phyloP scores from a whole-genome alignment of 352 stramenopile species.

The Globisporangium perplexum region DNA sequence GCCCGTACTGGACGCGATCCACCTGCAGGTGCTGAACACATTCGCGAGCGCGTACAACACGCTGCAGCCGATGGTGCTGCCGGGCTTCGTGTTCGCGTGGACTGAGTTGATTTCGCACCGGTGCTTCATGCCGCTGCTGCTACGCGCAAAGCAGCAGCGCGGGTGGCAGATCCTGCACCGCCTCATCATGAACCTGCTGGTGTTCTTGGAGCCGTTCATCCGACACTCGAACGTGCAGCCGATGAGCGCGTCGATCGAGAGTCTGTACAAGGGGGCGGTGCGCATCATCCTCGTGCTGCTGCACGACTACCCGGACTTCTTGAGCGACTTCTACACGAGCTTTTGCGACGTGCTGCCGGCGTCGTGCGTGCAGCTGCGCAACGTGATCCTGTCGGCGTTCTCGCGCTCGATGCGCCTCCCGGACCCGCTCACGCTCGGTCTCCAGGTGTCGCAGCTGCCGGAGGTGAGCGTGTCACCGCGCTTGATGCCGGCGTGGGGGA shows the following conservation, averaged over 20 bases:
- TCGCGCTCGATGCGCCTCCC: slow-evolving; percentile 96
- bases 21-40: slow-evolving; percentile 93
- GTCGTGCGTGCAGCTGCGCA: slow-evolving; percentile 97
- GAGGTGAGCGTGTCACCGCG: slow-evolving; percentile 94
- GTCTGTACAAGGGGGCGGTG: slow-evolving; percentile 98
- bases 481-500: slow-evolving; percentile 93
- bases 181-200: slow-evolving; percentile 96
- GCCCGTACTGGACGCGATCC: slow-evolving; percentile 91
- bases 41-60: slow-evolving; percentile 97
- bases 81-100: slow-evolving; percentile 98
- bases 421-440: slow-evolving; percentile 96
- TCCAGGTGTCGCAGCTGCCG: slow-evolving; percentile 96
- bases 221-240: slow-evolving; percentile 77
- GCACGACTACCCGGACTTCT: slow-evolving; percentile 98
- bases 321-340: slow-evolving; percentile 97
- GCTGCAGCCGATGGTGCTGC: slow-evolving; percentile 93
- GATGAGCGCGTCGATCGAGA: slow-evolving; percentile 89
- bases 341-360: slow-evolving; percentile 98
- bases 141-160: slow-evolving; percentile 92
- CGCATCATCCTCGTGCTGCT: slow-evolving; percentile 97
- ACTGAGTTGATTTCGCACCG: slow-evolving; percentile 97
- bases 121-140: slow-evolving; percentile 97
- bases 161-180: slow-evolving; percentile 97
- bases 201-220: slow-evolving; percentile 97
- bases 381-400: slow-evolving; percentile 97